These are phyloP conservation scores for Leucaena leucocephala DNA, from an alignment of 306 rosid species.

Conservation along the genomic window DNA sequence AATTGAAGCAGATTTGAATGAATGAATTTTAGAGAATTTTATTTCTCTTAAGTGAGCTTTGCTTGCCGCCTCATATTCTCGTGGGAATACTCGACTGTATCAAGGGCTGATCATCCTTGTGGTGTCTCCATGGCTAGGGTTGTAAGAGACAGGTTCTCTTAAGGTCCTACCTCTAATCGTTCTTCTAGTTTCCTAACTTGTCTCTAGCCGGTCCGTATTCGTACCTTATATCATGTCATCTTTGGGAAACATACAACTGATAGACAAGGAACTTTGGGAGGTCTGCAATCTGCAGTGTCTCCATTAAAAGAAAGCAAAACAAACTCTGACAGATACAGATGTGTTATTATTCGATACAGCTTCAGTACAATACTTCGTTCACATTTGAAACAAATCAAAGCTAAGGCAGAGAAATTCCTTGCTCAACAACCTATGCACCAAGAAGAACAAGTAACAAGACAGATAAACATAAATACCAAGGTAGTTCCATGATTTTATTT, in stretches of 20 bases:
- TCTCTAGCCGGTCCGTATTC: no score
- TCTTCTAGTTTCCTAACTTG: no score
- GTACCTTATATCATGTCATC: no score
- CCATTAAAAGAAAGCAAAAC: constrained; percentile 25
- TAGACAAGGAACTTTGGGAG: neutral
- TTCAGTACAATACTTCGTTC: constrained; percentile 28
- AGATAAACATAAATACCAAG: constrained; percentile 29
- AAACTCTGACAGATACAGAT: constrained; percentile 19
- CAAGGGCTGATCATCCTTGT: no score
- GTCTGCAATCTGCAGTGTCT: constrained; percentile 23
- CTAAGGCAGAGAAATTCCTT: constrained; percentile 14
- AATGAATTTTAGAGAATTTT: no score
- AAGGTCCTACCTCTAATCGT: no score
- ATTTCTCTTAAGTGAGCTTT: no score
- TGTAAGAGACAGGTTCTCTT: no score
- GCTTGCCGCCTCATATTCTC: no score
- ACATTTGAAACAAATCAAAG: constrained; percentile 21
- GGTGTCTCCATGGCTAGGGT: no score
- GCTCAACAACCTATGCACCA: constrained; percentile 32
- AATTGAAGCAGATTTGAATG: no score
- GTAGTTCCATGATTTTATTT: constrained; percentile 25
- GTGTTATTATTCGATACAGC: constrained; percentile 10
- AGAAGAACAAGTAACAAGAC: constrained; percentile 18
- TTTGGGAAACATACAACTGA: neutral
- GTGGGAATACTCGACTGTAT: no score